Conservation (phyloP, 116 monocot genomes). For the Thalassia testudinum region DNA sequence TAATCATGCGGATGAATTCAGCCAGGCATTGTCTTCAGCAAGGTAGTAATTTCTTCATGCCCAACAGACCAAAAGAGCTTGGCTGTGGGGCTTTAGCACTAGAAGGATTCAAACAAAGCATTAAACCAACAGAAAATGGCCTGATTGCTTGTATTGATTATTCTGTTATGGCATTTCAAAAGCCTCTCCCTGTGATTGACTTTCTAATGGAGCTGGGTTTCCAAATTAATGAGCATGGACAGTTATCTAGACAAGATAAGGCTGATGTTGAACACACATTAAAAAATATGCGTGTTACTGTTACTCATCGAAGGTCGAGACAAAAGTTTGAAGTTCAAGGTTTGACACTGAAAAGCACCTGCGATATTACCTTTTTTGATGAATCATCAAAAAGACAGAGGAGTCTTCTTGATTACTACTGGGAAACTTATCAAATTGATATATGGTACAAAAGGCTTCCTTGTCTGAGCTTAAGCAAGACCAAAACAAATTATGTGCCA, state of each 20-base stretch:
- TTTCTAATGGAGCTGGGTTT: neutral
- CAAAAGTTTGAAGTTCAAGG: conserved; percentile 18
- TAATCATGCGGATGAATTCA: conserved; percentile 7
- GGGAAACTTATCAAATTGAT: conserved; percentile 6
- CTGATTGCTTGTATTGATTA: conserved; percentile 7
- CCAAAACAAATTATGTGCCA: conserved; percentile 22
- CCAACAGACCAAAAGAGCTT: neutral
- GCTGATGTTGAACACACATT: neutral
- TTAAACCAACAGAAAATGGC: conserved; percentile 10
- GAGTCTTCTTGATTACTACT: conserved; percentile 21
- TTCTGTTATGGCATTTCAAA: conserved; percentile 9
- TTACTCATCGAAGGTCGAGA: conserved; percentile 15
- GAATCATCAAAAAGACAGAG: neutral
- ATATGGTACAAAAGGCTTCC: conserved; percentile 16
- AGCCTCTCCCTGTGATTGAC: conserved; percentile 2
- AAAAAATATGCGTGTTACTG: conserved; percentile 7
- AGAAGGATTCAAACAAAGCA: conserved; percentile 9
- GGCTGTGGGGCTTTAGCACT: neutral
- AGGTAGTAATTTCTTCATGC: conserved; percentile 1
- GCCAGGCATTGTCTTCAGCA: neutral
- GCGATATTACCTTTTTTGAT: conserved; percentile 19
- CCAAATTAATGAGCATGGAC: neutral
- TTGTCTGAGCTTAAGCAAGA: conserved; percentile 23
- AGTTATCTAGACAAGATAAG: neutral
- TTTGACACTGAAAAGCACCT: conserved; percentile 8